These are phyloP conservation scores for Hortaea werneckii DNA, from an alignment of 2,329 filamentous ascomycete genomes.

Conservation along the genomic window DNA sequence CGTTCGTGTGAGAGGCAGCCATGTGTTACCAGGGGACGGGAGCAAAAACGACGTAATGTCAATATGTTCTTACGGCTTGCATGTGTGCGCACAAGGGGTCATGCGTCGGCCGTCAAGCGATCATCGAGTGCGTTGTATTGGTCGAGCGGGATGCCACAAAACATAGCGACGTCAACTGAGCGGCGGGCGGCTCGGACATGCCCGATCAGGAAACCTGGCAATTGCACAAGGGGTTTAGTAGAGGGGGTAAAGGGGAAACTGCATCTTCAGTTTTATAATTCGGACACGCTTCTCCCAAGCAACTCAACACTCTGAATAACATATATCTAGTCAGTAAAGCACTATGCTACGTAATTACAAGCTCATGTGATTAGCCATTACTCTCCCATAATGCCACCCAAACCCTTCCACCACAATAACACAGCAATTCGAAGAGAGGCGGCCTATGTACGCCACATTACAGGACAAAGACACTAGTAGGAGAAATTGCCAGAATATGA, in stretches of 20 bases:
- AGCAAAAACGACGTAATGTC: not conserved
- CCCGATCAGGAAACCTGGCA: not conserved
- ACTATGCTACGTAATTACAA: not conserved
- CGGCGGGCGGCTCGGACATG: not conserved
- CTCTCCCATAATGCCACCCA: not conserved
- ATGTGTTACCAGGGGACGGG: not conserved
- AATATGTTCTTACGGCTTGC: not conserved
- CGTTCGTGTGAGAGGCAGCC: not conserved
- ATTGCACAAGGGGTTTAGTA: not conserved
- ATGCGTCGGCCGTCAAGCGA: not conserved
- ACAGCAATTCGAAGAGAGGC: not conserved
- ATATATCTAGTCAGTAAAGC: not conserved
- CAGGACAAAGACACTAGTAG: slow-evolving; percentile 2
- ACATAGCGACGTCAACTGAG: not conserved
- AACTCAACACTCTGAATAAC: no score
- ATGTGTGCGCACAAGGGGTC: not conserved
- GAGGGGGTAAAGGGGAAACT: not conserved
- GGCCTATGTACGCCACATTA: not conserved
- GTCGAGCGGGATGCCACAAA: not conserved
- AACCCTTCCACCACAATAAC: not conserved
- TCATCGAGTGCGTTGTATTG: not conserved
- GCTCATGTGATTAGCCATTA: slow-evolving; percentile 1
- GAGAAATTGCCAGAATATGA: slow-evolving; percentile 7
- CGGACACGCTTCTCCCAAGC: no score
- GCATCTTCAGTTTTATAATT: no score